Evolutionary conservation across 129 eudicot genomes (phyloP), one percentile per base, ranked within the genome.

Genomic region (Tagetes erecta): DNA sequence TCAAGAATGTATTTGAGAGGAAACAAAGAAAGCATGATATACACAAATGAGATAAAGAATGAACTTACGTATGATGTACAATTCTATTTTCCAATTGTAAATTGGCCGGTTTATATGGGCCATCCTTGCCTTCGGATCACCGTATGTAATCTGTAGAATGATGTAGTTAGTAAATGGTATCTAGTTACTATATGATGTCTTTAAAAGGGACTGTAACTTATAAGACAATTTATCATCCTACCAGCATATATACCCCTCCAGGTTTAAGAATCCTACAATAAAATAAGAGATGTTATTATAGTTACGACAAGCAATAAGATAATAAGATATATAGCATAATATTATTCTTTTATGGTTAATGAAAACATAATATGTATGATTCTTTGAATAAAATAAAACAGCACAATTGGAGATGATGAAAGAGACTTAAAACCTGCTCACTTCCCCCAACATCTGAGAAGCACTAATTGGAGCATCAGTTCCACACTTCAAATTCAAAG

Each of bases 401-500:
- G 66, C 41, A 70, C n/a, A 53, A 4, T 2, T 20, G 35, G 38
- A 55, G 20, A 55, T 10, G 27, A 39, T 8, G 47, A 13, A 37
- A 11, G 44, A 75, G 76, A 73, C 68, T 75, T 42, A 68, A 62
- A 80, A 94, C 98, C 98, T 94, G 98, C 91, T 86, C 81, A 94
- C 91, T 88, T 94, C 98, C 77, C 96, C 96, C 80, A 94, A 82
- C 98, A 94, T 94, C 76, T 88, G 98, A 83, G 97, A 82, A 78
- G 93, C 89, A 71, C 93, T 83, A 30, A 87, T 66, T 68, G 96
- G 93, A 82, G 97, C 96, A 83, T 88, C 79, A 72, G 89, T 79
- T 74, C 98, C 98, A 80, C 98, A 94, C 98, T 94, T 80, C 27
- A 85, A 69, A 80, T 76, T 65, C 53, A 77, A 60, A 76, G 50